Evolutionary conservation across 2,329 filamentous ascomycete genomes (phyloP), one percentile per base, ranked within the genome.

Genomic region (Phyllosticta capitalensis): DNA sequence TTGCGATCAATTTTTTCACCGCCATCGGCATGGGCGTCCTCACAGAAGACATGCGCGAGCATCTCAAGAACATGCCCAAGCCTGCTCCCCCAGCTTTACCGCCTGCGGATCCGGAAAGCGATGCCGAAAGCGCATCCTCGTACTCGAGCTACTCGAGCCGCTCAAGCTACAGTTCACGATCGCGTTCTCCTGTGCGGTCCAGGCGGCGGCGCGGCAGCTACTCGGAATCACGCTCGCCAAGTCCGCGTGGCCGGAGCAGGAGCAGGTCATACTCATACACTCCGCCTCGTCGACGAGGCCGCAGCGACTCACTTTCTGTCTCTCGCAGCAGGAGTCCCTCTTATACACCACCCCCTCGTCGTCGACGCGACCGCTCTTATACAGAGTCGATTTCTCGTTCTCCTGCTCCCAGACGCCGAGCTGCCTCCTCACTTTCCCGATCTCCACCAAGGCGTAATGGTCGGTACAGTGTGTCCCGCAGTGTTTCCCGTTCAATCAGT

Each of bases 1-100:
- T 99, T 79, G 90, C 92, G 55, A 96, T 99, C 85, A 99, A 99
- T 76, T 99, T 96, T 80, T 97, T 99, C 73, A 99, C 94, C 9
- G 94, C 91, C 68, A 95, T 99, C 67, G 91, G 92, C 61, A 95
- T 99, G 89, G 94, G 94, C 70, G 85, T 84, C 22, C 81, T 99
- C 63, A 99, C 94, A 1, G 94, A 99, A 71, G 89, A 91, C 65
- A 95, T 96, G 90, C 86, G 94, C 72, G 90, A 95, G 68, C 85
- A 87, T 70, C 81, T 99, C 60, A 88, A 92, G 71, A 96, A 91
- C 69, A 84, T 95, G 74, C 92, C 92, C 12, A 94, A 95, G 70
- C 91, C 92, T 2, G 81, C 88, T 22, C 88, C 89, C 5, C 84
- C 90, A 5, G 57, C 60, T 50, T 26, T 72, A 24, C 71, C 70